phyloP scores from a whole-genome alignment of 192 early-diverging fungal species.

The Backusella morwellensis region DNA sequence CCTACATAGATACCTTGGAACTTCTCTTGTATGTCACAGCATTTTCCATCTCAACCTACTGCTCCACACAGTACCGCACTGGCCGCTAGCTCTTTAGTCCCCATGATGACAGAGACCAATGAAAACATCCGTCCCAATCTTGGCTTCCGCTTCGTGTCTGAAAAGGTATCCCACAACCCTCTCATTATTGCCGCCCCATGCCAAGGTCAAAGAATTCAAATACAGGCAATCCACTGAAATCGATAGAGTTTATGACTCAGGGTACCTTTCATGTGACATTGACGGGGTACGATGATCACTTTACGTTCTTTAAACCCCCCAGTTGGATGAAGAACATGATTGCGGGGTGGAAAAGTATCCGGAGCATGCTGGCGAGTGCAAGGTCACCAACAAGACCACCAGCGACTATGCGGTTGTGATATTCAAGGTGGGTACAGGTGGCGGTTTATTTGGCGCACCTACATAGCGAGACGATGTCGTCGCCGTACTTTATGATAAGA shows the following conservation, averaged over 20 bases:
- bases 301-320: slow-evolving; percentile 84
- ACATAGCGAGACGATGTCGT: slow-evolving; percentile 75
- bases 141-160: slow-evolving; percentile 89
- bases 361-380: slow-evolving; percentile 88
- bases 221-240: slow-evolving; percentile 89
- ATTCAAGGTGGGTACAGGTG: slow-evolving; percentile 79
- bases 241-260: slow-evolving; percentile 80
- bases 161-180: slow-evolving; percentile 96
- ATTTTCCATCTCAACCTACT: slow-evolving; percentile 84
- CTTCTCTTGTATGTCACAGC: slow-evolving; percentile 78
- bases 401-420: slow-evolving; percentile 67
- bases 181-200: slow-evolving; percentile 87
- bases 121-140: slow-evolving; percentile 83
- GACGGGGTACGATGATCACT: slow-evolving; percentile 70
- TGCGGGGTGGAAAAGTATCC: slow-evolving; percentile 79
- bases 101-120: slow-evolving; percentile 95
- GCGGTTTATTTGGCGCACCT: slow-evolving; percentile 63
- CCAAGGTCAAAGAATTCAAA: slow-evolving; percentile 70
- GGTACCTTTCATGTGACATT: slow-evolving; percentile 83
- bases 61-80: slow-evolving; percentile 79
- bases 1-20: slow-evolving; percentile 62
- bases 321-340: slow-evolving; percentile 95
- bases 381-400: slow-evolving; percentile 69
- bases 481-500: slow-evolving; percentile 52
- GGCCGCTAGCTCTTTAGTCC: slow-evolving; percentile 95